phyloP scores from a whole-genome alignment of 768 basidiomycete genomes.

The Candolleomyces eurysporus region DNA sequence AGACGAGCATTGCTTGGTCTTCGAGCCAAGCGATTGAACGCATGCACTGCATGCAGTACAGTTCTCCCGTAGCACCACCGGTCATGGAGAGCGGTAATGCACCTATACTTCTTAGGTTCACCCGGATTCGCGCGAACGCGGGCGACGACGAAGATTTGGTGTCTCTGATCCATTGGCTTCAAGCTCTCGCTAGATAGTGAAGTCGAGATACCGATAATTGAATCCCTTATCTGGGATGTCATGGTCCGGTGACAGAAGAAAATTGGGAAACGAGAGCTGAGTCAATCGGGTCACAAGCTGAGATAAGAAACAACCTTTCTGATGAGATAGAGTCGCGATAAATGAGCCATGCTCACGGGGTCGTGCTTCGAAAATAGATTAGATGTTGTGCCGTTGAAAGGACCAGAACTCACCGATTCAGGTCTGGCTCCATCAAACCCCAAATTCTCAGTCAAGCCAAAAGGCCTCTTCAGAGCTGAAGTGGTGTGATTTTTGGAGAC shows the following conservation, averaged over 20 bases:
- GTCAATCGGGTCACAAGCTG: too few species aligned
- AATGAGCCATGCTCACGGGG: too few species aligned
- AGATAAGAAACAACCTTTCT: too few species aligned
- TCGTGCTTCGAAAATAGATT: neutral
- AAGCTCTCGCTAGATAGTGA: neutral
- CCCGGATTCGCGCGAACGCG: constrained; percentile 24
- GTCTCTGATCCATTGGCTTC: constrained; percentile 36
- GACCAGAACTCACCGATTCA: too few species aligned
- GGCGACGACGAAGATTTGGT: constrained; percentile 40
- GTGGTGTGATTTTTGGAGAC: too few species aligned
- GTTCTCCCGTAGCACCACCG: constrained; percentile 38
- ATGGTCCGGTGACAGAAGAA: too few species aligned
- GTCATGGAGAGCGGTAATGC: constrained; percentile 38
- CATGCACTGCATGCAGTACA: constrained; percentile 28
- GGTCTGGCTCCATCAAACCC: neutral
- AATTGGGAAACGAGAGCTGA: too few species aligned
- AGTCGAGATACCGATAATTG: neutral
- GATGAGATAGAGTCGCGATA: too few species aligned
- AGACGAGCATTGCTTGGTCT: constrained; percentile 35
- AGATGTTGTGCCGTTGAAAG: neutral
- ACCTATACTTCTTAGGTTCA: constrained; percentile 28
- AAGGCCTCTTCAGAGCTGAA: neutral
- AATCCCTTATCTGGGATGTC: neutral
- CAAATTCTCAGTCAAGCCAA: neutral
- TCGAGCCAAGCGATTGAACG: constrained; percentile 31